Evolutionary conservation across 2,329 filamentous ascomycete species (phyloP).

Genomic region (Fusarium buxicola): DNA sequence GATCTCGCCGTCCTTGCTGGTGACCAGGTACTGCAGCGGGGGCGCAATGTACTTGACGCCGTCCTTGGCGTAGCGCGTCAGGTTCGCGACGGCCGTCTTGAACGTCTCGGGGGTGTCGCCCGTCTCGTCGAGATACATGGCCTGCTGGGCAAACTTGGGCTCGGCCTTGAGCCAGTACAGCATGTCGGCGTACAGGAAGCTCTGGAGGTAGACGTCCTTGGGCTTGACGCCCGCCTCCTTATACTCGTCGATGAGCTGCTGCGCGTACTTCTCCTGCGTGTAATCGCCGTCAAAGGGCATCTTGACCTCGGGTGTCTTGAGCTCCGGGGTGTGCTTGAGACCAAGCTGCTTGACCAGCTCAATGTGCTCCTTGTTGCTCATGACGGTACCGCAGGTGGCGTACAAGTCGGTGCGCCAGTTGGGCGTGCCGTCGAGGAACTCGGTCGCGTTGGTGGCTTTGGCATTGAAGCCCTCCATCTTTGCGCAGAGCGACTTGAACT

Average conservation of each 20-base stretch:
- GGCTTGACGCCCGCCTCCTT: constrained; percentile 63
- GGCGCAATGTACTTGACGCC: constrained; percentile 74
- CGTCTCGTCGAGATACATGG: constrained; percentile 73
- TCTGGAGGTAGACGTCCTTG: constrained; percentile 70
- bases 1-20: constrained; percentile 63
- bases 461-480: constrained; percentile 76
- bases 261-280: constrained; percentile 72
- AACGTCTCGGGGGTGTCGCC: constrained; percentile 66
- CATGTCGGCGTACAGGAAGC: constrained; percentile 72
- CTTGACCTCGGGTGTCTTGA: constrained; percentile 75
- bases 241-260: constrained; percentile 74
- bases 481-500: constrained; percentile 75
- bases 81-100: constrained; percentile 64
- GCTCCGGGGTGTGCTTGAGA: constrained; percentile 73
- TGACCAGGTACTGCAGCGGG: constrained; percentile 71
- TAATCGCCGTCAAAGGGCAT: constrained; percentile 76
- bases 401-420: constrained; percentile 75
- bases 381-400: constrained; percentile 70
- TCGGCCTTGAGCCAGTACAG: constrained; percentile 74
- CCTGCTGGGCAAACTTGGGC: constrained; percentile 70
- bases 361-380: constrained; percentile 73
- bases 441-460: constrained; percentile 66
- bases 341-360: constrained; percentile 67
- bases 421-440: constrained; percentile 69
- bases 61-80: constrained; percentile 65